phyloP scores from a whole-genome alignment of 83 land plant genomes.

The Picea engelmannii region DNA sequence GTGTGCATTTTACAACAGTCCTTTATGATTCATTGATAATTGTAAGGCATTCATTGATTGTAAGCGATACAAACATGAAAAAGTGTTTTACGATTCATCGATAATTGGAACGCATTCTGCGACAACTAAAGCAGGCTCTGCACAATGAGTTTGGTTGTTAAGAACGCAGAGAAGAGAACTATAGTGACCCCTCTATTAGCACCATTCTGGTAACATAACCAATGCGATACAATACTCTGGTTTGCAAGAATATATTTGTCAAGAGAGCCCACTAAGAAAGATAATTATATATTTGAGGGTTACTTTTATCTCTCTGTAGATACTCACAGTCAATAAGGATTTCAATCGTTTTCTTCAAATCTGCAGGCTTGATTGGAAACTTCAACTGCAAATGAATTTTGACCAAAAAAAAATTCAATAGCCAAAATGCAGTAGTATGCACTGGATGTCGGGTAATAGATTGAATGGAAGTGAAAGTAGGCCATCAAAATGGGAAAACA shows the following conservation, averaged over 20 bases:
- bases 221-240: not conserved
- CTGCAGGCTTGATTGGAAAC: conserved; percentile 23
- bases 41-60: no score
- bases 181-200: not conserved
- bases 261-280: conserved; percentile 53
- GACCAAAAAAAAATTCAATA: not conserved
- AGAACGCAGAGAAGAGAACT: not conserved
- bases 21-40: no score
- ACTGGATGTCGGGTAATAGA: no score
- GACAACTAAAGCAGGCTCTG: not conserved
- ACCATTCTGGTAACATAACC: not conserved
- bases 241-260: not conserved
- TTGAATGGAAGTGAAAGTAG: no score
- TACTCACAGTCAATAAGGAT: no score
- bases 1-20: not conserved
- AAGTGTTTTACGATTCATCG: no score
- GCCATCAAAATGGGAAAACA: no score
- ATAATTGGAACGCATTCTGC: not conserved
- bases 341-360: no score
- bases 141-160: not conserved
- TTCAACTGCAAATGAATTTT: conserved; percentile 65
- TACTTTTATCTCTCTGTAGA: no score
- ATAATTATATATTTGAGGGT: conserved; percentile 71
- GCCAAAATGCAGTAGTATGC: not conserved
- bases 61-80: no score